Evolutionary conservation across 306 rosid species (phyloP).

Genomic region (Fragaria ananassa): DNA sequence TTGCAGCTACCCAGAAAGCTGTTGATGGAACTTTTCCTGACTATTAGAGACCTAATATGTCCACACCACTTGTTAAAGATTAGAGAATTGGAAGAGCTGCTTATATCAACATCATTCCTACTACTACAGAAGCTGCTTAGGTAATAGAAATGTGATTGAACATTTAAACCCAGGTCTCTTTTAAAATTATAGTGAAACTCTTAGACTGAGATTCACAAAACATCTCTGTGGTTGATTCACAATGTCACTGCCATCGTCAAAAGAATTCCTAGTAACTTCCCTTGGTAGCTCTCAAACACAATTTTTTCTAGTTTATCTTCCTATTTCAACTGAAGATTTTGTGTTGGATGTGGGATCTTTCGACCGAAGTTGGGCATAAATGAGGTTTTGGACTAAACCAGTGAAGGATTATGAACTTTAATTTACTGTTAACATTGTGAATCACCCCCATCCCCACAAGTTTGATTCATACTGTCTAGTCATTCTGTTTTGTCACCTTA

Average conservation of each 20-base stretch:
- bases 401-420: not conserved
- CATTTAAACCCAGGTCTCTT: not conserved
- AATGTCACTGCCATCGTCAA: not conserved
- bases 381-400: not conserved
- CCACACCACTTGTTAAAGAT: constrained; percentile 34
- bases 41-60: constrained; percentile 61
- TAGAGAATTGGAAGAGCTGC: constrained; percentile 99
- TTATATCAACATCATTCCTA: constrained; percentile 92
- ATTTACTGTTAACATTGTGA: not conserved
- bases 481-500: not conserved
- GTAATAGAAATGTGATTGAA: constrained; percentile 25
- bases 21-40: constrained; percentile 90
- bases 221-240: not conserved
- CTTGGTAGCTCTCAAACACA: not conserved
- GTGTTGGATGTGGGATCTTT: not conserved
- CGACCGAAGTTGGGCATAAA: not conserved
- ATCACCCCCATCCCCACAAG: not conserved
- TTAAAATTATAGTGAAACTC: not conserved
- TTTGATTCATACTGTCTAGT: not conserved
- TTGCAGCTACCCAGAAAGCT: constrained; percentile 84
- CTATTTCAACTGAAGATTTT: not conserved
- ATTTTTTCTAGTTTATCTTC: not conserved
- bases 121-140: constrained; percentile 94
- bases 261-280: not conserved
- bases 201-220: not conserved